Conservation (phyloP, 1,139 yeast species). For the Scheffersomyces illinoinensis region DNA sequence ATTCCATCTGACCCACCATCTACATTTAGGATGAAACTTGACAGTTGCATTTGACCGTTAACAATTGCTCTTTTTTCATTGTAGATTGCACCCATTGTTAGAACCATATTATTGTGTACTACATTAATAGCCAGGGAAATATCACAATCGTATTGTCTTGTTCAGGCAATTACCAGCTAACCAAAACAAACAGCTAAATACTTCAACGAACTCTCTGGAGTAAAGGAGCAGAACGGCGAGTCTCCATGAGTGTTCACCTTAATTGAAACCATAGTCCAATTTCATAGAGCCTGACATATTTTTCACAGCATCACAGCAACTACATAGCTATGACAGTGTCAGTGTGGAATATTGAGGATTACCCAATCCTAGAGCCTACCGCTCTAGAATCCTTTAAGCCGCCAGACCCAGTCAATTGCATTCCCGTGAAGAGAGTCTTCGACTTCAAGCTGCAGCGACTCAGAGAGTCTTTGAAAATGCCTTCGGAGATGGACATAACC, state of each 20-base stretch:
- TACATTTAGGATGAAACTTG: background rate
- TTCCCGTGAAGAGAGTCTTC: conserved; percentile 33
- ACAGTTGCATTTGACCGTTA: background rate
- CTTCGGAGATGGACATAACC: conserved; percentile 22
- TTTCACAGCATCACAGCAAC: background rate
- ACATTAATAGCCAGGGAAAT: background rate
- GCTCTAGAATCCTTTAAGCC: background rate
- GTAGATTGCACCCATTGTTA: background rate
- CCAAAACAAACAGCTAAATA: background rate
- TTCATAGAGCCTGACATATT: background rate
- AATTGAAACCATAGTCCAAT: background rate
- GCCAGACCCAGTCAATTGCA: conserved; percentile 9
- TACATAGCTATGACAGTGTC: background rate
- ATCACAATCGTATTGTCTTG: background rate
- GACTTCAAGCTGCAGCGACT: conserved; percentile 21
- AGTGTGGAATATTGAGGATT: background rate
- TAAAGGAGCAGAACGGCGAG: background rate
- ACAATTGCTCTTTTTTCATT: background rate
- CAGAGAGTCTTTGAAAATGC: conserved; percentile 31
- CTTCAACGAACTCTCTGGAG: background rate
- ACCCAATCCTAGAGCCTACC: background rate
- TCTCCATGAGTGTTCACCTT: background rate
- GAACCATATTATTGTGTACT: background rate
- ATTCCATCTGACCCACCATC: background rate
- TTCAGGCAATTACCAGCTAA: background rate